phyloP scores from a whole-genome alignment of 495 filamentous ascomycete species.

The Schizothecium vesticola region DNA sequence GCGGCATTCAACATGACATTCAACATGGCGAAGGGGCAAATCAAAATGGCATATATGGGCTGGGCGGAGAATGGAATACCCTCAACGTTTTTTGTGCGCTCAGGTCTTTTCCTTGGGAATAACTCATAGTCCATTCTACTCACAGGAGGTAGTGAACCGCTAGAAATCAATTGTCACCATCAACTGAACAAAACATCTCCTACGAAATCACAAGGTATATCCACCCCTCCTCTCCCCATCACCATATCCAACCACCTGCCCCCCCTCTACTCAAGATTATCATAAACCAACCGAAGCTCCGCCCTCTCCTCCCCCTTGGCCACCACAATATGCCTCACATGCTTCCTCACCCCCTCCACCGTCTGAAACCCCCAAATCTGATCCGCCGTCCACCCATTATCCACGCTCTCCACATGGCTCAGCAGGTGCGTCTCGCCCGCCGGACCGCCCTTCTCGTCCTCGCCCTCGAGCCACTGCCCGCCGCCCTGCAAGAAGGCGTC shows the following conservation, averaged over 20 bases:
- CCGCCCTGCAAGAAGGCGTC: constrained; percentile 43
- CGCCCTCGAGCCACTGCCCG: constrained; percentile 48
- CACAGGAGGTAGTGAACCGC: background rate
- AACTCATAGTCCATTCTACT: background rate
- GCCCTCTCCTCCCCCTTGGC: constrained; percentile 58
- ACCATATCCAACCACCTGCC: too few species aligned
- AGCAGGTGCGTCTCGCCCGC: constrained; percentile 46
- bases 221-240: background rate
- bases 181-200: background rate
- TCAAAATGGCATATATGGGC: constrained; percentile 1
- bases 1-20: constrained; percentile 18
- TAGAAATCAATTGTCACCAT: background rate
- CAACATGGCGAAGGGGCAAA: constrained; percentile 24
- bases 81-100: background rate
- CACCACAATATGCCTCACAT: constrained; percentile 62
- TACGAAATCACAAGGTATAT: background rate
- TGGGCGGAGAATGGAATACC: background rate
- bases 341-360: constrained; percentile 53
- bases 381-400: constrained; percentile 53
- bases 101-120: background rate
- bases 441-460: constrained; percentile 44
- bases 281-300: constrained; percentile 68
- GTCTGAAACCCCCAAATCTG: constrained; percentile 54
- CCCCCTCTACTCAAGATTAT: constrained; percentile 38
- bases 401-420: constrained; percentile 49